Percentiles rank a stretch among this genome's conserved stretches.
These are phyloP conservation scores for Leccinum ponderosum DNA, from an alignment of 1,284 basidiomycete genomes.

Conservation along the genomic window DNA sequence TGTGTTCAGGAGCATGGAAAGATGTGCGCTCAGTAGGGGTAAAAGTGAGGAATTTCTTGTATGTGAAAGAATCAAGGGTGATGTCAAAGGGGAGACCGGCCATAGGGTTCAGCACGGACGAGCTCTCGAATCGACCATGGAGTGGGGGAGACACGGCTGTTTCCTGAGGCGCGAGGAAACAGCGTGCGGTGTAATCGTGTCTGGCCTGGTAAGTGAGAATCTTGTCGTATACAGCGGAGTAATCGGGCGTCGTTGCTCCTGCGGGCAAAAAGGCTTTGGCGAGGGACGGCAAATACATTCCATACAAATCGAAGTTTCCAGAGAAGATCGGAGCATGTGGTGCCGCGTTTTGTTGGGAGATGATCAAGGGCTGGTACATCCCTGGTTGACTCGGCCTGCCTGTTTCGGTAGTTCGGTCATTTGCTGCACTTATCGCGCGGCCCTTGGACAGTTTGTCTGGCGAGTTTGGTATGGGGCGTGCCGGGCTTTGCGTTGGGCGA, in stretches of 20 bases:
- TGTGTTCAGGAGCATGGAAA: conserved; percentile 21
- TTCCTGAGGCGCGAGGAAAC: conserved; percentile 23
- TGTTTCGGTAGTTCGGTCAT: neutral
- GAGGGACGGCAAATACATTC: conserved; percentile 39
- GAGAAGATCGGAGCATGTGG: conserved; percentile 17
- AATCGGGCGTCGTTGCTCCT: conserved; percentile 28
- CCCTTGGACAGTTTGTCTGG: conserved; percentile 14
- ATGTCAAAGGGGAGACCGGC: conserved; percentile 36
- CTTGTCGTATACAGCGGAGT: conserved; percentile 35
- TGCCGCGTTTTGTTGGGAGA: conserved; percentile 7
- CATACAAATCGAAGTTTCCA: conserved; percentile 44
- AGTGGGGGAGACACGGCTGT: conserved; percentile 13
- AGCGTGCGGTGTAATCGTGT: conserved; percentile 37
- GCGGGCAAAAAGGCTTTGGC: conserved; percentile 32
- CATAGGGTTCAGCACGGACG: conserved; percentile 36
- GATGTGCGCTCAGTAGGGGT: conserved; percentile 23
- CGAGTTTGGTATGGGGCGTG: conserved; percentile 9
- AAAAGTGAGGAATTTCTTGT: conserved; percentile 23
- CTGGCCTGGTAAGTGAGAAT: conserved; percentile 41
- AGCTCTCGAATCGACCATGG: conserved; percentile 26
- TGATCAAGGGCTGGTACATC: conserved; percentile 8
- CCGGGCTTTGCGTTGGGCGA: conserved; percentile 1
- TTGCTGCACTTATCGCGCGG: neutral
- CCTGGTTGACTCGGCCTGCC: conserved; percentile 1
- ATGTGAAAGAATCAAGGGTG: conserved; percentile 23